These are phyloP conservation scores for Ustilago crameri DNA, from an alignment of 1,284 basidiomycete species.

Conservation along the genomic window DNA sequence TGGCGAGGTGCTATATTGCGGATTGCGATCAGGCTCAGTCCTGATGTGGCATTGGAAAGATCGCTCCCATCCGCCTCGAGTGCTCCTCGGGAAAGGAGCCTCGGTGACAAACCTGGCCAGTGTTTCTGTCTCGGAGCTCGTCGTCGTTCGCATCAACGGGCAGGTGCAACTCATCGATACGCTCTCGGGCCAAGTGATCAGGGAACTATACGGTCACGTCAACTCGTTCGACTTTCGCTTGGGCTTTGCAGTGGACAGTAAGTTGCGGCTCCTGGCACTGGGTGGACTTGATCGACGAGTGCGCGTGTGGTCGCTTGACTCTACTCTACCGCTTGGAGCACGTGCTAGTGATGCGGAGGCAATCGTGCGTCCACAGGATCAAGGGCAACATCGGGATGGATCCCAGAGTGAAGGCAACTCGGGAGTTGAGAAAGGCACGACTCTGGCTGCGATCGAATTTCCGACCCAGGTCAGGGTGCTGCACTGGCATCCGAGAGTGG, in stretches of 20 bases:
- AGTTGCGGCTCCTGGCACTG: slow-evolving; percentile 21
- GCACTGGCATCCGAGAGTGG: slow-evolving; percentile 27
- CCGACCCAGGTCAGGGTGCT: slow-evolving; percentile 8
- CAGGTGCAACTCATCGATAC: slow-evolving; percentile 19
- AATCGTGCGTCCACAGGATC: no score
- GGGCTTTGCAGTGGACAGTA: slow-evolving; percentile 17
- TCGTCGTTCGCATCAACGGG: slow-evolving; percentile 31
- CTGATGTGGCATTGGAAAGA: slow-evolving; percentile 4
- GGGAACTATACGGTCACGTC: slow-evolving; percentile 24
- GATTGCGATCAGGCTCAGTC: slow-evolving; percentile 18
- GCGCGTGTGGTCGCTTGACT: slow-evolving; percentile 36
- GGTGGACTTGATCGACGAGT: slow-evolving; percentile 30
- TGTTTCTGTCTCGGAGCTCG: slow-evolving; percentile 6
- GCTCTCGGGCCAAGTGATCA: not conserved
- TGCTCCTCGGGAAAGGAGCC: slow-evolving; percentile 1
- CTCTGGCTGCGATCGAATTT: slow-evolving; percentile 14
- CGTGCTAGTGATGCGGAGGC: no score
- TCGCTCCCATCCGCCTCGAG: not conserved
- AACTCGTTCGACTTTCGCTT: slow-evolving; percentile 36
- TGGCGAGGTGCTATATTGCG: slow-evolving; percentile 15
- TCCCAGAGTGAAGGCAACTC: slow-evolving; percentile 5
- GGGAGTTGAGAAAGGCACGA: slow-evolving; percentile 7
- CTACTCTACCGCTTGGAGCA: slow-evolving; percentile 8
- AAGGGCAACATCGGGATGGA: not conserved
- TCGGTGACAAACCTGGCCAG: slow-evolving; percentile 27